Conservation (phyloP, 805 yeast genomes). For the Starmerella floricola region DNA sequence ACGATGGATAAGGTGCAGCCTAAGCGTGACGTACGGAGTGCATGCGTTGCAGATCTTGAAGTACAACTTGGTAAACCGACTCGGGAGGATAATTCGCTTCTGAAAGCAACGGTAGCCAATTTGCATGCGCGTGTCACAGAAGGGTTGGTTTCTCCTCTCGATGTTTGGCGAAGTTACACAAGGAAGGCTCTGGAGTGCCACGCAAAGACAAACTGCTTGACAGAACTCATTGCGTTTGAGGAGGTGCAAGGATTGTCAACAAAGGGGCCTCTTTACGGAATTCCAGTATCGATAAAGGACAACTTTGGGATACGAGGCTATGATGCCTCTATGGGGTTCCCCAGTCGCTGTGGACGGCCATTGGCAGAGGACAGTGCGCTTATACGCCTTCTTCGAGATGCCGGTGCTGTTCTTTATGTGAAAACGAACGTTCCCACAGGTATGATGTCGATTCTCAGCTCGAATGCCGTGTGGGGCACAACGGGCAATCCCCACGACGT, state of each 20-base stretch:
- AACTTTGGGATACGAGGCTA: constrained; percentile 40
- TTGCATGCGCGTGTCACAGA: neutral
- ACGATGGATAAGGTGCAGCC: neutral
- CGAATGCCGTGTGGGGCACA: constrained; percentile 42
- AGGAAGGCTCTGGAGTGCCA: constrained; percentile 55
- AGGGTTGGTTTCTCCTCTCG: constrained; percentile 35
- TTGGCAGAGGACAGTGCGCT: constrained; percentile 33
- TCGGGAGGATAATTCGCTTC: neutral
- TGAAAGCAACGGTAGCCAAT: neutral
- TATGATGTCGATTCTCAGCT: constrained; percentile 42
- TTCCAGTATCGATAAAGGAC: constrained; percentile 52
- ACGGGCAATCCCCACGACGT: constrained; percentile 39
- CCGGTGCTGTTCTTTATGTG: constrained; percentile 44
- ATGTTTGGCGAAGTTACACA: constrained; percentile 47
- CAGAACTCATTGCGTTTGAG: constrained; percentile 50
- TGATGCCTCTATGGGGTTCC: constrained; percentile 42
- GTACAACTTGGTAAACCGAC: neutral
- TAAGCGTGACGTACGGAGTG: neutral
- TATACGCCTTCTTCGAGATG: constrained; percentile 35
- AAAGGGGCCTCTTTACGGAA: constrained; percentile 50
- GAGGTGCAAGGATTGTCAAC: too few species aligned
- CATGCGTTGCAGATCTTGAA: neutral
- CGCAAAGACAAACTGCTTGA: constrained; percentile 41
- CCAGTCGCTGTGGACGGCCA: constrained; percentile 34
- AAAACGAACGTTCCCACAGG: constrained; percentile 47